phyloP scores from a whole-genome alignment of 345 rosid species.

The Sisymbrium altissimum region DNA sequence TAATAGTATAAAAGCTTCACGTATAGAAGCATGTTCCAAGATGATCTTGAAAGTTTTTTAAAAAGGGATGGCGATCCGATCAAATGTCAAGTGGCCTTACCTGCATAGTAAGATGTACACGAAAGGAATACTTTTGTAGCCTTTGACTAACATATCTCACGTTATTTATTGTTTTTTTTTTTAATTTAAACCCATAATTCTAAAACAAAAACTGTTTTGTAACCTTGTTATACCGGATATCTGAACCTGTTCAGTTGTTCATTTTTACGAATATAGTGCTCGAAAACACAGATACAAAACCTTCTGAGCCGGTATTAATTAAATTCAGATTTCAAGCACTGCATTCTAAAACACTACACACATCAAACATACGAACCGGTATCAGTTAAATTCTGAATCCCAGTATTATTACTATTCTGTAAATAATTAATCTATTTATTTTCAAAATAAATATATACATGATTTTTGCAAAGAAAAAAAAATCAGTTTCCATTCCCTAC shows the following conservation, averaged over 20 bases:
- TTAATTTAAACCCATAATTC: background rate
- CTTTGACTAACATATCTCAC: slow-evolving; percentile 6
- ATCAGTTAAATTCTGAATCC: too few species aligned
- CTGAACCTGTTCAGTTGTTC: background rate
- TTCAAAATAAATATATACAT: too few species aligned
- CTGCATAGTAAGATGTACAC: slow-evolving; percentile 4
- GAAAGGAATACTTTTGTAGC: slow-evolving; percentile 15
- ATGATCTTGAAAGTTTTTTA: background rate
- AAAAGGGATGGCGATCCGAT: slow-evolving; percentile 9
- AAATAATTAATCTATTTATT: too few species aligned
- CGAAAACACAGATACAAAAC: background rate
- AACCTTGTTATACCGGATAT: background rate
- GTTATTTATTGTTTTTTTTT: background rate
- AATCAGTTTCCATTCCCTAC: too few species aligned
- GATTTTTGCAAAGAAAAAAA: too few species aligned
- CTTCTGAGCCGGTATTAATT: too few species aligned
- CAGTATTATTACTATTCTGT: too few species aligned
- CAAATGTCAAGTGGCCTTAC: slow-evolving; percentile 26
- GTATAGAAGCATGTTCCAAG: background rate
- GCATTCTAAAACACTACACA: too few species aligned
- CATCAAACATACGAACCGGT: too few species aligned
- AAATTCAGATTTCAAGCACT: too few species aligned
- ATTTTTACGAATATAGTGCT: background rate
- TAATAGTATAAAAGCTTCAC: background rate
- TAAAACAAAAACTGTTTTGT: background rate